Evolutionary conservation across 2,329 filamentous ascomycete species (phyloP).

Genomic region (Acrocalymma vagum): DNA sequence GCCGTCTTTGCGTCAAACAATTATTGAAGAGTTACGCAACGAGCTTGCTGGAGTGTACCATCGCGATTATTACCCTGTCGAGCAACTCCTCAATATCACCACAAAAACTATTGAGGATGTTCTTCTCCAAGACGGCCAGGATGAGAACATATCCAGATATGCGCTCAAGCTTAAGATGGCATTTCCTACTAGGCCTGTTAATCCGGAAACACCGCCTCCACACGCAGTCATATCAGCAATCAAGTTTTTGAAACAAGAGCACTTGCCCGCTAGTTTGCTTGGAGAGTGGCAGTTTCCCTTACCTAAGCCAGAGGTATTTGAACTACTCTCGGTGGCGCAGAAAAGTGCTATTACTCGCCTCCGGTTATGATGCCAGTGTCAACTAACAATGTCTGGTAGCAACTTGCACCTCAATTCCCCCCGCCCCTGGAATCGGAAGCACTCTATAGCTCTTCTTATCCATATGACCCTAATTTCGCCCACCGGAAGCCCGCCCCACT

Average conservation of each 20-base stretch:
- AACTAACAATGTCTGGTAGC: no score
- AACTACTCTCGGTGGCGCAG: no score
- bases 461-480: no score
- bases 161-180: conserved; percentile 11
- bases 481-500: no score
- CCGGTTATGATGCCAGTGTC: no score
- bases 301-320: conserved; percentile 16
- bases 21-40: conserved; percentile 25
- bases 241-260: conserved; percentile 22
- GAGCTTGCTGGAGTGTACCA: conserved; percentile 11
- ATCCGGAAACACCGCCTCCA: conserved; percentile 24
- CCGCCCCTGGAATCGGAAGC: no score
- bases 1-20: conserved; percentile 23
- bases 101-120: no score
- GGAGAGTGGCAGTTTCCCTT: conserved; percentile 19
- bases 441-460: no score
- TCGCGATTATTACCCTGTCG: conserved; percentile 13
- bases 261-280: conserved; percentile 23
- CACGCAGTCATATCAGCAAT: conserved; percentile 19
- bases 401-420: no score
- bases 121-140: conserved; percentile 11
- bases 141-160: conserved; percentile 19
- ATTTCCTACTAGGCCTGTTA: conserved; percentile 16
- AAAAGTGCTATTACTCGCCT: no score
- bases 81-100: conserved; percentile 18